Evolutionary conservation across 2,329 filamentous ascomycete genomes (phyloP), one percentile per base, ranked within the genome.

Genomic region (Akanthomyces lecanii): DNA sequence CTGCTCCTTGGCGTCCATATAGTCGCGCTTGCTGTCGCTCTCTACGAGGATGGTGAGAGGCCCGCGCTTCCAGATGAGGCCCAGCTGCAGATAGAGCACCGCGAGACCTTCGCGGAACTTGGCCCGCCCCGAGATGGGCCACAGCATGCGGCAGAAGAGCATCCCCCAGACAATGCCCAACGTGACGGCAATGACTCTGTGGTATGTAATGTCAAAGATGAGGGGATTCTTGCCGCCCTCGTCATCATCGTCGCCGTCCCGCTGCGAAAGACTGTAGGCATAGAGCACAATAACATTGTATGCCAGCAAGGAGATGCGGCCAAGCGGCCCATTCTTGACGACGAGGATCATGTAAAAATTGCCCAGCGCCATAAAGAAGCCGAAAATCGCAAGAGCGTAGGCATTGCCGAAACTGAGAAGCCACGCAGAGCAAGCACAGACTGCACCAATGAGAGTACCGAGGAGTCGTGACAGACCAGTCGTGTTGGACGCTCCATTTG

Each of bases 261-360:
- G 84, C 66, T 92, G 88, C 0, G 90, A 89, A 11, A 98, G 82
- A 61, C 91, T 95, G 76, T 98, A 99, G 11, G 93, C 92, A 73
- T 99, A 99, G 3, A 99, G 82, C 8, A 92, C 92, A 21, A 91
- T 94, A 50, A 99, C 87, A 71, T 99, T 99, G 81, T 98, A 99
- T 1, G 94, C 96, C 52, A 99, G 84, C 71, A 98, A 85, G 66
- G 96, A 95, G 72, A 97, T 98, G 58, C 95, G 88, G 48, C 93
- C 94, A 76, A 98, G 89, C 0, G 94, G 92, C 0, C 91, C 93
- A 73, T 94, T 94, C 51, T 89, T 89, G 71, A 87, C 84, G 33
- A 89, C 90, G 60, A 98, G 79, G 67, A 96, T 97, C 70, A 97
- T 88, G 75, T 94, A 96, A 71, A 96, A 96, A 68, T 91, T 95